phyloP scores from a whole-genome alignment of 2,329 filamentous ascomycete genomes.

The Trichophyton equinum region DNA sequence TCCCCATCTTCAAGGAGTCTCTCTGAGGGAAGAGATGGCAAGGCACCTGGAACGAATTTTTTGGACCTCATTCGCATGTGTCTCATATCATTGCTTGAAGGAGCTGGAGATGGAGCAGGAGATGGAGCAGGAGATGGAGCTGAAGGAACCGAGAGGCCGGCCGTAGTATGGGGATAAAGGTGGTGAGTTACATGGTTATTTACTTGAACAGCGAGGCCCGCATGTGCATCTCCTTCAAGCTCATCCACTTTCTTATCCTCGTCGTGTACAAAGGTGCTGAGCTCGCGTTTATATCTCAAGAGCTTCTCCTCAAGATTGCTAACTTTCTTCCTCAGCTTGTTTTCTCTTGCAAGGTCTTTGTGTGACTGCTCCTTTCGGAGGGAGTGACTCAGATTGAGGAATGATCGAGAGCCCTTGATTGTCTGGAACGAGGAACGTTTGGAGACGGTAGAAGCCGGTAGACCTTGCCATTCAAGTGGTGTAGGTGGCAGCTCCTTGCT shows the following conservation, averaged over 20 bases:
- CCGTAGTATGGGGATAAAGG: not conserved
- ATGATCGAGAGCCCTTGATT: not conserved
- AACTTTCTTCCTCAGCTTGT: constrained; percentile 47
- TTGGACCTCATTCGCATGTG: constrained; percentile 18
- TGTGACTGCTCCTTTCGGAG: constrained; percentile 40
- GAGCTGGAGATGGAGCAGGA: constrained; percentile 12
- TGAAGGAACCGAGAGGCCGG: constrained; percentile 10
- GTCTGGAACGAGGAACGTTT: not conserved
- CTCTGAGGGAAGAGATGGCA: constrained; percentile 37
- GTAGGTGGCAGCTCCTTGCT: constrained; percentile 1
- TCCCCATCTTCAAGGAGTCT: constrained; percentile 21
- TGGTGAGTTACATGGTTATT: too few relatives aligned
- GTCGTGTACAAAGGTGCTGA: constrained; percentile 18
- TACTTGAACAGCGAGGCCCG: not conserved
- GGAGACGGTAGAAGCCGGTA: not conserved
- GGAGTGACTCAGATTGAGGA: not conserved
- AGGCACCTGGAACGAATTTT: constrained; percentile 31
- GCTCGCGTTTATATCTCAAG: constrained; percentile 42
- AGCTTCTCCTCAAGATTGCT: constrained; percentile 50
- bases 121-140: too few relatives aligned
- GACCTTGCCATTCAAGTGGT: not conserved
- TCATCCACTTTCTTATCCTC: constrained; percentile 15
- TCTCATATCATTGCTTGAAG: constrained; percentile 9
- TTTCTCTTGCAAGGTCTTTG: constrained; percentile 45
- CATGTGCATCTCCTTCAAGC: constrained; percentile 16